phyloP scores from a whole-genome alignment of 2,329 filamentous ascomycete genomes.

The Hortaea sp. region DNA sequence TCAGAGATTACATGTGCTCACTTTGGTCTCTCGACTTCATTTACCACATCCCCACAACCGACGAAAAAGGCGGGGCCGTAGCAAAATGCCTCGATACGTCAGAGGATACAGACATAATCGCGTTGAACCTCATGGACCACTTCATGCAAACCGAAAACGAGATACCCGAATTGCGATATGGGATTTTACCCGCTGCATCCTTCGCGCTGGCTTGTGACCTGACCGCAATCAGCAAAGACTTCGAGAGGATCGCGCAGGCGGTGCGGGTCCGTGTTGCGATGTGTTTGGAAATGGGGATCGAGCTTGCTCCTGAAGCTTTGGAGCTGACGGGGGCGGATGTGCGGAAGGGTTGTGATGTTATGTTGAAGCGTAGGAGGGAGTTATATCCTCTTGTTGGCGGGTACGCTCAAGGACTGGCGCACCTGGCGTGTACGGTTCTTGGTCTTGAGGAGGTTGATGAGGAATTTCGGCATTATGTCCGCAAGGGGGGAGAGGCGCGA shows the following conservation, averaged over 20 bases:
- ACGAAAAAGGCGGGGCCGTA: neutral
- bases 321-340: neutral
- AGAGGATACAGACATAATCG: slow-evolving; percentile 5
- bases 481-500: neutral
- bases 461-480: neutral
- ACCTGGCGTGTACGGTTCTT: neutral
- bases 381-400: neutral
- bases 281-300: neutral
- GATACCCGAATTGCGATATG: neutral
- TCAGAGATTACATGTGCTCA: neutral
- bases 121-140: slow-evolving; percentile 6
- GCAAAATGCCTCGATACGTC: neutral
- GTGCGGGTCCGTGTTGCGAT: neutral
- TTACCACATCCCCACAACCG: neutral
- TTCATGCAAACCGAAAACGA: slow-evolving; percentile 2
- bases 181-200: slow-evolving; percentile 3
- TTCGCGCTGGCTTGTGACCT: slow-evolving; percentile 5
- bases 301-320: neutral
- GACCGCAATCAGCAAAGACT: slow-evolving; percentile 4
- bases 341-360: neutral
- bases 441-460: neutral
- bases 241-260: slow-evolving; percentile 2
- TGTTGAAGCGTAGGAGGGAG: neutral
- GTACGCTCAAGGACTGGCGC: neutral
- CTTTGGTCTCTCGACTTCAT: slow-evolving; percentile 2